phyloP scores from a whole-genome alignment of 495 filamentous ascomycete genomes.

The Hypoxylon lenormandii region DNA sequence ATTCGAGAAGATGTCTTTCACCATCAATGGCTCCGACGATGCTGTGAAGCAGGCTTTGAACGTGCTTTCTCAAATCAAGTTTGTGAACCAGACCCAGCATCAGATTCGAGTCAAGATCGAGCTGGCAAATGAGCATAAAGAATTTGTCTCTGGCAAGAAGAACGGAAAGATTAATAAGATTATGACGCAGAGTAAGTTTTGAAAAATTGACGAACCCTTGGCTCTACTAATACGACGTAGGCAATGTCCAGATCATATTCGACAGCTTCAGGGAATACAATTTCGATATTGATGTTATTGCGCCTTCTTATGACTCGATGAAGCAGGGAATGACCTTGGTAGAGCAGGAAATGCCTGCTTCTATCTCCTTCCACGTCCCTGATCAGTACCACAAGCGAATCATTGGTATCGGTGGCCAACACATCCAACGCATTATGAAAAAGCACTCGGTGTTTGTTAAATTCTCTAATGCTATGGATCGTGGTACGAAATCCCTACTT shows the following conservation, averaged over 20 bases:
- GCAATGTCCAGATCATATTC: conserved; percentile 98
- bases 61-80: conserved; percentile 90
- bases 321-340: conserved; percentile 91
- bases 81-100: conserved; percentile 85
- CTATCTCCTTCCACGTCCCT: conserved; percentile 99
- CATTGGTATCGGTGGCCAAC: conserved; percentile 96
- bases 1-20: conserved; percentile 93
- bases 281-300: conserved; percentile 97
- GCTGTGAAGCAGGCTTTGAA: conserved; percentile 91
- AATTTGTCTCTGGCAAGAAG: conserved; percentile 99
- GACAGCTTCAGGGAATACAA: conserved; percentile 99
- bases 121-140: conserved; percentile 98
- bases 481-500: conserved; percentile 57
- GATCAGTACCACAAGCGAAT: conserved; percentile 99
- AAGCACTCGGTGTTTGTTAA: conserved; percentile 99
- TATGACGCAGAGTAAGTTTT: conserved; percentile 86
- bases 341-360: conserved; percentile 98
- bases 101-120: conserved; percentile 98
- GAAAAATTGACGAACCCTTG: neutral
- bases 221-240: conserved; percentile 50
- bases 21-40: conserved; percentile 94
- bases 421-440: conserved; percentile 99
- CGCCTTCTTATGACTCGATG: conserved; percentile 87
- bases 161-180: conserved; percentile 99
- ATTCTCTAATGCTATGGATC: conserved; percentile 99